Evolutionary conservation across 805 yeast species (phyloP).

Genomic region (Starmerella vaccinii): DNA sequence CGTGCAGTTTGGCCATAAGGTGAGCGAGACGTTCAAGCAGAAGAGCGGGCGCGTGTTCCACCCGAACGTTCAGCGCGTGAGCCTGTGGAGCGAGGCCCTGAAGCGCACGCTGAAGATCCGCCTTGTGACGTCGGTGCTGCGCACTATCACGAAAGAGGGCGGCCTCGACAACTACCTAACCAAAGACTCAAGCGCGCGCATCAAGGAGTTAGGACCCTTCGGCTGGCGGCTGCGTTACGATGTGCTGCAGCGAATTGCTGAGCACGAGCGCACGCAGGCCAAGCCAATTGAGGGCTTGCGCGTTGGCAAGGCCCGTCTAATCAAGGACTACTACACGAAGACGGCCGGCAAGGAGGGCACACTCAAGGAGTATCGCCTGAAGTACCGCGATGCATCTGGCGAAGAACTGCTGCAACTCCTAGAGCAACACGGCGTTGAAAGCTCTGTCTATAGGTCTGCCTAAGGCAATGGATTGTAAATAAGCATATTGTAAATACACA

Average conservation of each 20-base stretch:
- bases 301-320: constrained; percentile 56
- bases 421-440: constrained; percentile 34
- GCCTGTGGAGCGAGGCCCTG: constrained; percentile 76
- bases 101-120: constrained; percentile 45
- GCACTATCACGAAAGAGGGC: constrained; percentile 85
- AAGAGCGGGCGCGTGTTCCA: constrained; percentile 63
- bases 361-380: constrained; percentile 40
- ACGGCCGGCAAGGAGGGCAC: constrained; percentile 16
- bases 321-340: constrained; percentile 30
- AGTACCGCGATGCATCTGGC: constrained; percentile 38
- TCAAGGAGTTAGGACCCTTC: constrained; percentile 81
- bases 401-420: constrained; percentile 44
- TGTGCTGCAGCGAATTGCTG: neutral
- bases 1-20: constrained; percentile 61
- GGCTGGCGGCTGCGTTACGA: constrained; percentile 82
- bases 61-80: constrained; percentile 69
- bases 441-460: neutral
- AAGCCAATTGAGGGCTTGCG: constrained; percentile 37
- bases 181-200: constrained; percentile 79
- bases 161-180: constrained; percentile 82
- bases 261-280: constrained; percentile 34
- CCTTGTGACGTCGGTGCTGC: constrained; percentile 69
- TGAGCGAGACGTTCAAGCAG: constrained; percentile 62
- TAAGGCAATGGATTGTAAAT: neutral
- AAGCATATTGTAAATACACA: neutral